Evolutionary conservation across 495 filamentous ascomycete genomes (phyloP).

Genomic region (Bacidia gigantensis): DNA sequence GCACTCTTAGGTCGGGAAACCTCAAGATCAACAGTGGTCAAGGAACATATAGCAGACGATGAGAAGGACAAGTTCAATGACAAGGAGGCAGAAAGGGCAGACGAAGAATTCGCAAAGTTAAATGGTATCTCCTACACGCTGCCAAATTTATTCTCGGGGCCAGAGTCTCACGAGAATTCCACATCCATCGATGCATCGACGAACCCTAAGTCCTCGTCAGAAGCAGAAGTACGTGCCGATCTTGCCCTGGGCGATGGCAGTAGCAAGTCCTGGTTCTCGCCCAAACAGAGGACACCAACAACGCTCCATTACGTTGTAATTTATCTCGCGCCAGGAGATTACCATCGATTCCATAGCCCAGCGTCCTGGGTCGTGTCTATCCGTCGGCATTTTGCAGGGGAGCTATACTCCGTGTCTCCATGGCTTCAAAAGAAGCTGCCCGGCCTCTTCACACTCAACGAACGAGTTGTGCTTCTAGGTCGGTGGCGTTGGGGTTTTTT

Average conservation of each 20-base stretch:
- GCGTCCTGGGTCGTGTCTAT: constrained; percentile 85
- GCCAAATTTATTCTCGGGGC: constrained; percentile 74
- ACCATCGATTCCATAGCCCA: constrained; percentile 94
- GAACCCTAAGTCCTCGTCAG: constrained; percentile 48
- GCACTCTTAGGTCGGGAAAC: constrained; percentile 64
- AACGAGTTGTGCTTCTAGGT: constrained; percentile 85
- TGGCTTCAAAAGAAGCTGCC: constrained; percentile 86
- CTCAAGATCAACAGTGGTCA: constrained; percentile 17
- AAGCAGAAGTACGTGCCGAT: constrained; percentile 71
- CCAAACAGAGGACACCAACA: constrained; percentile 42
- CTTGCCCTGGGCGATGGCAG: constrained; percentile 53
- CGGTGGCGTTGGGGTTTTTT: constrained; percentile 98
- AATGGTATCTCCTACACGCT: constrained; percentile 97
- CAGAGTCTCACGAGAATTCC: constrained; percentile 22
- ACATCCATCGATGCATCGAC: constrained; percentile 47
- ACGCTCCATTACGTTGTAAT: constrained; percentile 89
- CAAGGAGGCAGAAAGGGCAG: constrained; percentile 45
- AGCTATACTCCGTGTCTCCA: constrained; percentile 87
- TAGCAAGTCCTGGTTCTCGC: constrained; percentile 57
- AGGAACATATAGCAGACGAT: constrained; percentile 1
- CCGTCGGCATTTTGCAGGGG: constrained; percentile 89
- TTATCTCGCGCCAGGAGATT: constrained; percentile 96
- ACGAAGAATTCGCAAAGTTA: constrained; percentile 87
- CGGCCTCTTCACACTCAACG: constrained; percentile 90
- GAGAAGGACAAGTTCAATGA: background rate